phyloP scores from a whole-genome alignment of 768 basidiomycete genomes.

The Chlorophyllum brunneum region DNA sequence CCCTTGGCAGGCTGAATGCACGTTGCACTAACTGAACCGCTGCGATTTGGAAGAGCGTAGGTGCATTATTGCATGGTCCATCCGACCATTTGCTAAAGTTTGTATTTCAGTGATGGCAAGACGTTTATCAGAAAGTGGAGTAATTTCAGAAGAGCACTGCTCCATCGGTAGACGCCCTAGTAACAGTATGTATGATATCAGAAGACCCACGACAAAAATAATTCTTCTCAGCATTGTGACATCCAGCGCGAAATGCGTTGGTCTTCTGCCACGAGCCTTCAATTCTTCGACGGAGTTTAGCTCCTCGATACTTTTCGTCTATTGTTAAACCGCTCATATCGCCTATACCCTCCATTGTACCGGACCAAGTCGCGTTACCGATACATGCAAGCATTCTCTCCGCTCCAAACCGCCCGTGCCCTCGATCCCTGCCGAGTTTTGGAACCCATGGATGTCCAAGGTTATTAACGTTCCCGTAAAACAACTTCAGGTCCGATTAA shows the following conservation, averaged over 20 bases:
- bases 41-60: neutral
- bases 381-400: no score
- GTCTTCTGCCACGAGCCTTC: neutral
- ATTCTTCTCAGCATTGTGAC: neutral
- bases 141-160: no score
- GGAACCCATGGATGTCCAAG: no score
- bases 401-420: no score
- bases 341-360: neutral
- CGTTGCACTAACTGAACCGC: neutral
- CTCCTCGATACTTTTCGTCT: neutral
- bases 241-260: neutral
- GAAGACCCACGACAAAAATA: slow-evolving; percentile 4
- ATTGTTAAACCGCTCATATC: neutral
- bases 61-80: neutral
- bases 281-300: neutral
- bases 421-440: no score
- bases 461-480: no score
- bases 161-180: neutral
- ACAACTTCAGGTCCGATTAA: no score
- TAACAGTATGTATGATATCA: slow-evolving; percentile 4
- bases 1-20: neutral
- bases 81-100: neutral
- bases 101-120: no score
- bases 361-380: neutral
- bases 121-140: no score